phyloP scores from a whole-genome alignment of 768 basidiomycete genomes.

The Tulasnella calospora region DNA sequence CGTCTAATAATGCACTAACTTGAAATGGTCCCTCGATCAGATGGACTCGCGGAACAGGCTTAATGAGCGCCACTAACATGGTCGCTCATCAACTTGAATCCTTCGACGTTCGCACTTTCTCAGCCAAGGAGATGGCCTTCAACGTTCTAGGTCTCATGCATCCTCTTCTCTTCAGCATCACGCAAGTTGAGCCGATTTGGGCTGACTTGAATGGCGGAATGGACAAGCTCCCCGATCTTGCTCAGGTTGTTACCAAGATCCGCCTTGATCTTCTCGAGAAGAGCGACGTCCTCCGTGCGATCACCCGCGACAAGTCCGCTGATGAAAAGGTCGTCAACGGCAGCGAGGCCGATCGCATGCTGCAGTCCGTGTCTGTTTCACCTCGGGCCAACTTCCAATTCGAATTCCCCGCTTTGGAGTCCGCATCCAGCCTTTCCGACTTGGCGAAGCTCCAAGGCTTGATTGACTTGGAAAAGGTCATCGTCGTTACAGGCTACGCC shows the following conservation, averaged over 20 bases:
- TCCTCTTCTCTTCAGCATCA: conserved; percentile 96
- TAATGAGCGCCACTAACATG: conserved; percentile 93
- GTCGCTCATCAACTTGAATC: conserved; percentile 91
- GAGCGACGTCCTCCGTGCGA: conserved; percentile 87
- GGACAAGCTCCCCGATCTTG: conserved; percentile 93
- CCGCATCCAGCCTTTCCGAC: conserved; percentile 61
- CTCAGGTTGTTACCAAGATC: conserved; percentile 84
- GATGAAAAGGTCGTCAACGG: conserved; percentile 92
- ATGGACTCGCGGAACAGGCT: conserved; percentile 96
- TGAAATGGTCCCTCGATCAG: conserved; percentile 38
- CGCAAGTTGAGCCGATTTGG: conserved; percentile 99
- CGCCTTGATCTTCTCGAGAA: conserved; percentile 76
- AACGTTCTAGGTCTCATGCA: conserved; percentile 99
- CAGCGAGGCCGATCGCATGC: conserved; percentile 82
- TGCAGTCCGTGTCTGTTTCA: conserved; percentile 87
- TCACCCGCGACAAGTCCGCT: conserved; percentile 89
- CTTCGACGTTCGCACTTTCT: conserved; percentile 94
- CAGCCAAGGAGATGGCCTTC: conserved; percentile 99
- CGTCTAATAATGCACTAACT: not conserved
- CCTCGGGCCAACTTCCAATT: conserved; percentile 98
- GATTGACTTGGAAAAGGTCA: conserved; percentile 91
- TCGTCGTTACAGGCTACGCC: conserved; percentile 93
- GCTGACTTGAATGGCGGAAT: conserved; percentile 97
- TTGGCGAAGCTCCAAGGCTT: conserved; percentile 77
- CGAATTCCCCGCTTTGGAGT: conserved; percentile 84